These are phyloP conservation scores for Gnetum montanum DNA, from an alignment of 75 land plant genomes.

Conservation along the genomic window DNA sequence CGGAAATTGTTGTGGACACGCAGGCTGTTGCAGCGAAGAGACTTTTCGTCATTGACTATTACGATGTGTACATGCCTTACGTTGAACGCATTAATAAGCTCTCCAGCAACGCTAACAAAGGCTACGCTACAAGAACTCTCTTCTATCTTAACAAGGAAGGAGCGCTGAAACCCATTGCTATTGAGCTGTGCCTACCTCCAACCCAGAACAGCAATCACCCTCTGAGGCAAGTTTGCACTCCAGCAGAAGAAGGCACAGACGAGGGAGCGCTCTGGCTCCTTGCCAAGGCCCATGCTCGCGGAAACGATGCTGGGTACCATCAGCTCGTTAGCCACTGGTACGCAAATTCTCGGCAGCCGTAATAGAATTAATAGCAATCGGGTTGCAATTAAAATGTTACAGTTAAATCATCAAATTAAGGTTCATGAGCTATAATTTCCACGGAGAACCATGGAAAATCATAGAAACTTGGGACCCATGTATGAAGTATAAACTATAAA, in stretches of 20 bases:
- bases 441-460: no score
- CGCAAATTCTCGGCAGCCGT: background rate
- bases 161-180: conserved; percentile 11
- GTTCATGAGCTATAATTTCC: no score
- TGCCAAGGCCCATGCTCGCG: conserved; percentile 17
- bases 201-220: background rate
- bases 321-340: conserved; percentile 27
- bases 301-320: conserved; percentile 20
- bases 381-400: no score
- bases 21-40: conserved; percentile 17
- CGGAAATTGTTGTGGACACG: background rate
- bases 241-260: conserved; percentile 10
- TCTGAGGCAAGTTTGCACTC: conserved; percentile 7
- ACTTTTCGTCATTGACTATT: conserved; percentile 21
- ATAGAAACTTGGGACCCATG: no score
- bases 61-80: conserved; percentile 23
- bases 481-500: no score
- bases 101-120: conserved; percentile 12
- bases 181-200: conserved; percentile 24
- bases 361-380: no score
- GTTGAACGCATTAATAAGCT: conserved; percentile 14
- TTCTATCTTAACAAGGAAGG: conserved; percentile 11
- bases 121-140: conserved; percentile 13
- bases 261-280: conserved; percentile 20
- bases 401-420: no score